Conservation (phyloP, 495 filamentous ascomycete species). For the Talaromyces borbonicus region DNA sequence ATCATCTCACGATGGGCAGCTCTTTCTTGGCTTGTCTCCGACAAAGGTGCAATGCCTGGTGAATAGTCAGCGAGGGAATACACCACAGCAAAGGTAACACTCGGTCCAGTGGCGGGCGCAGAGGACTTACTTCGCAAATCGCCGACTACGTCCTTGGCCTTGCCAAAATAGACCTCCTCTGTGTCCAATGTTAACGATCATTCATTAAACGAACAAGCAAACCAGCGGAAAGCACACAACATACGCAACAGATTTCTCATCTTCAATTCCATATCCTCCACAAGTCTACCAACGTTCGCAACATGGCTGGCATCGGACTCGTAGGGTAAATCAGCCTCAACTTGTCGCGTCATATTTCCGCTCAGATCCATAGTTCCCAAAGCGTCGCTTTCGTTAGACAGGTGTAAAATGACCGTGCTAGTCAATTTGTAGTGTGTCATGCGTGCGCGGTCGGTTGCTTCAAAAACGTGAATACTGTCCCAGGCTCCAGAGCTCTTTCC, state of each 20-base stretch:
- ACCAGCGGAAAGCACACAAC: constrained; percentile 12
- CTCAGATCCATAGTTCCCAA: constrained; percentile 88
- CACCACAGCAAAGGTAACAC: neutral
- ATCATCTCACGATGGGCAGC: constrained; percentile 91
- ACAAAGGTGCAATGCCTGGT: constrained; percentile 63
- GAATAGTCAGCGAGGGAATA: neutral
- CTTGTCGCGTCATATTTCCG: constrained; percentile 95
- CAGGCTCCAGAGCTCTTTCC: constrained; percentile 73
- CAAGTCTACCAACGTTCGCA: constrained; percentile 85
- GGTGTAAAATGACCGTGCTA: constrained; percentile 86
- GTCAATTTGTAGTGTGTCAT: constrained; percentile 96
- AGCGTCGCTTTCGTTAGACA: constrained; percentile 58
- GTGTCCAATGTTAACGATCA: constrained; percentile 2
- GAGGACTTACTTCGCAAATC: constrained; percentile 70
- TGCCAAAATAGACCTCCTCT: constrained; percentile 99
- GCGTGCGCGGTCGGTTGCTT: constrained; percentile 82
- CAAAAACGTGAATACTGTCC: constrained; percentile 99
- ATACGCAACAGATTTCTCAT: constrained; percentile 92
- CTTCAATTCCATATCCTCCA: constrained; percentile 99
- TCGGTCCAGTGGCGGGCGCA: too few relatives aligned
- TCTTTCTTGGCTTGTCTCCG: constrained; percentile 75
- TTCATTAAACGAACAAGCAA: neutral
- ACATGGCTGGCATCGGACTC: constrained; percentile 90
- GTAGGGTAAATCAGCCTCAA: constrained; percentile 81
- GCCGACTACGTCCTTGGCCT: constrained; percentile 98